These are phyloP conservation scores for Zalerion maritima DNA, from an alignment of 495 filamentous ascomycete species.

Conservation along the genomic window DNA sequence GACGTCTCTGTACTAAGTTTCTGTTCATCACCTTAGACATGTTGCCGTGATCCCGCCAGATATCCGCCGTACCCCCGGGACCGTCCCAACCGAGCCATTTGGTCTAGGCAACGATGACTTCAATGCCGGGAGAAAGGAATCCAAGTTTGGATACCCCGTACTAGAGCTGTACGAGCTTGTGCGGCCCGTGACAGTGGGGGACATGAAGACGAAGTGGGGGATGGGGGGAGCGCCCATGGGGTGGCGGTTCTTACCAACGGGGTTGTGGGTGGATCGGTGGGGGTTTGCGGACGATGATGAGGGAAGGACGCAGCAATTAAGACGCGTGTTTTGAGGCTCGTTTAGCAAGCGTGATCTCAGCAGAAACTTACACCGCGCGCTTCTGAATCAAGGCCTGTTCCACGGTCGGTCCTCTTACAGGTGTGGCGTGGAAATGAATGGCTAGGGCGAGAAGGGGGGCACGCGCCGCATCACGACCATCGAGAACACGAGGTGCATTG, in stretches of 20 bases:
- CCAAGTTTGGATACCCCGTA: conserved; percentile 23
- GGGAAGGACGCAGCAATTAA: conserved; percentile 5
- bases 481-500: too few species aligned
- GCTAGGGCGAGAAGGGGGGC: too few species aligned
- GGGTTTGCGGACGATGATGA: conserved; percentile 6
- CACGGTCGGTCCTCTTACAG: too few species aligned
- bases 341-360: too few species aligned
- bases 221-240: conserved; percentile 17
- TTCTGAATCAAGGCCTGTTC: too few species aligned
- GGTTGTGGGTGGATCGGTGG: conserved; percentile 10
- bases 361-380: too few species aligned
- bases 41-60: conserved; percentile 9
- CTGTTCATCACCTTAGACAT: conserved; percentile 6
- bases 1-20: too few species aligned
- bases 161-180: conserved; percentile 17
- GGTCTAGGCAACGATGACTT: conserved; percentile 27
- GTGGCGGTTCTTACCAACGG: conserved; percentile 14
- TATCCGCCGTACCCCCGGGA: conserved; percentile 12
- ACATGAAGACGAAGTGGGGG: conserved; percentile 13
- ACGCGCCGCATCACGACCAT: too few species aligned
- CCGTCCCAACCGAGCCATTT: conserved; percentile 17
- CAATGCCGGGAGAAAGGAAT: conserved; percentile 21
- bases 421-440: too few species aligned
- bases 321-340: conserved; percentile 8
- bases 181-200: conserved; percentile 13